Evolutionary conservation across 2,329 filamentous ascomycete genomes (phyloP).

Genomic region (Tolypocladium album): DNA sequence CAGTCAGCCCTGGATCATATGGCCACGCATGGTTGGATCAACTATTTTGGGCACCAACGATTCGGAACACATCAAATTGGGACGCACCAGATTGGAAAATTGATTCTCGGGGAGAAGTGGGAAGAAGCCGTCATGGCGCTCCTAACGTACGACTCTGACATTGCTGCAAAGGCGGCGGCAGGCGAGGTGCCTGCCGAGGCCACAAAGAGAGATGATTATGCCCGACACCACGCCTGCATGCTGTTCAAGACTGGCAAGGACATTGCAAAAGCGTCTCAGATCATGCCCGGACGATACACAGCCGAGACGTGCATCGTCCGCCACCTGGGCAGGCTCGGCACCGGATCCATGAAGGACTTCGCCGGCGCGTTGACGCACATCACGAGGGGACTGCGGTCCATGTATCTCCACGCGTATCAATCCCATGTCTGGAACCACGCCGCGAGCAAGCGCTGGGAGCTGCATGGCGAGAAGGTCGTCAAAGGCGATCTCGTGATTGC

Average conservation of each 20-base stretch:
- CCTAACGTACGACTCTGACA: conserved; percentile 57
- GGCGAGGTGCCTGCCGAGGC: conserved; percentile 28
- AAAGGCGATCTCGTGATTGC: conserved; percentile 74
- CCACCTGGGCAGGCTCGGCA: conserved; percentile 50
- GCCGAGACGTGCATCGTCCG: conserved; percentile 72
- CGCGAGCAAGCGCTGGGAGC: conserved; percentile 68
- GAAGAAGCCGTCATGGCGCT: conserved; percentile 70
- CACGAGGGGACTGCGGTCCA: conserved; percentile 70
- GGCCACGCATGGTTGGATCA: conserved; percentile 72
- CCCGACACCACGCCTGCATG: conserved; percentile 68
- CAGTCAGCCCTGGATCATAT: conserved; percentile 56
- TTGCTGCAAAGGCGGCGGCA: conserved; percentile 35
- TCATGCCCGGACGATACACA: conserved; percentile 69
- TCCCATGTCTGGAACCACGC: conserved; percentile 88
- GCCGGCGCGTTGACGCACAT: conserved; percentile 73
- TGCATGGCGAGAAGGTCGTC: conserved; percentile 63
- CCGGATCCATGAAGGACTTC: conserved; percentile 52
- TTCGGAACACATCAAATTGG: conserved; percentile 83
- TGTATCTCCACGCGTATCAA: conserved; percentile 97
- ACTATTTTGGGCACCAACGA: conserved; percentile 95
- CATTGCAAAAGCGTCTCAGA: conserved; percentile 47
- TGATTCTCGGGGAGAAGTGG: conserved; percentile 74
- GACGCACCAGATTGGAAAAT: conserved; percentile 75
- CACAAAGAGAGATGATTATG: conserved; percentile 64
- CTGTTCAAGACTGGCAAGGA: conserved; percentile 56